Base-by-base conservation (phyloP, 23 red algal genomes). In the Pyropia yezoensis region DNA sequence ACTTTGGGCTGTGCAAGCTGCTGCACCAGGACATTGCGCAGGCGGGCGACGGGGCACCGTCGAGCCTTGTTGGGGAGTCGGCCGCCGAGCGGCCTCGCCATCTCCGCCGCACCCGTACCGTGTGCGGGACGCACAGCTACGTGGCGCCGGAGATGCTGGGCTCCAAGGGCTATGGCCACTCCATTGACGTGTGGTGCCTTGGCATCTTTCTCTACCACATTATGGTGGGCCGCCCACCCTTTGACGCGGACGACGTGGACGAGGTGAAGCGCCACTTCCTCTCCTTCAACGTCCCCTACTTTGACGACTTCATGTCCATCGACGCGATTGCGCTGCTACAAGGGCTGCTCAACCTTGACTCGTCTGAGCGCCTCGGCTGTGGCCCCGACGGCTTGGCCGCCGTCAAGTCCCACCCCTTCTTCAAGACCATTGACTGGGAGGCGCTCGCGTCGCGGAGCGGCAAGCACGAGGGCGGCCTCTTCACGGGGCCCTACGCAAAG, bases 161-260 rank as follows among this genome's bases (percentile, higher is more conserved):
- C 49, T 74, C 80, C 57, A 74, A 74, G 19, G 71, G 80, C 7
- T 95, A 95, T 49, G 80, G 89, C 17, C 75, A 65, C 71, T 83
- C 89, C 17, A 77, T 95, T 26, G 89, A 95, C 39, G 82, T 85
- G 57, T 95, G 80, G 80, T 78, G 80, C 14, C 32, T 87, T 4
- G 89, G 89, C 28, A 75, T 87, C 26, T 81, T 94, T 23, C 73
- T 87, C 18, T 95, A 95, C 61, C 78, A 95, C 60, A 70, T 79
- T 18, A 51, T 79, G 66, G 63, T 67, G 23, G 75, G 75, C 34
- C 24, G 66, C 14, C 66, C 75, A 24, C 75, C 75, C 18, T 79
- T 79, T 24, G 57, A 58, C 55, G 64, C 75, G 33, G 57, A 33
- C 54, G 75, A 70, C 54, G 21, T 79, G 26, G 66, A 66, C 19